phyloP scores from a whole-genome alignment of 2,329 filamentous ascomycete genomes.

The Dothiorella sarmentorum region DNA sequence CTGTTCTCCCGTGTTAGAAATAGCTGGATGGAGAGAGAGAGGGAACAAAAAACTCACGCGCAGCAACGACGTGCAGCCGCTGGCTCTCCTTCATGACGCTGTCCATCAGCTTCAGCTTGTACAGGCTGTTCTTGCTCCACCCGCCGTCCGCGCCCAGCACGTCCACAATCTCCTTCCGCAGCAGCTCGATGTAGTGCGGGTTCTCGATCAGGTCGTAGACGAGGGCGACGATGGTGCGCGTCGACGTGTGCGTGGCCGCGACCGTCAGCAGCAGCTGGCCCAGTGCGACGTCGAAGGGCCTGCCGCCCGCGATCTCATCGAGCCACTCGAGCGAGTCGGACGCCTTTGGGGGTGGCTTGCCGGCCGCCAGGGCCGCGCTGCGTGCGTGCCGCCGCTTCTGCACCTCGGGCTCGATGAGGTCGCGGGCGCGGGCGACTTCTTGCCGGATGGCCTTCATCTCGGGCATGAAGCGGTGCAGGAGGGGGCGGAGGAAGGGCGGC shows the following conservation, averaged over 20 bases:
- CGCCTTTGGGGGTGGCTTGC: slow-evolving; percentile 23
- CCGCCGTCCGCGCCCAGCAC: slow-evolving; percentile 26
- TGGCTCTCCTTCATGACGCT: slow-evolving; percentile 35
- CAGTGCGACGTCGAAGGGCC: slow-evolving; percentile 16
- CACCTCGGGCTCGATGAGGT: slow-evolving; percentile 36
- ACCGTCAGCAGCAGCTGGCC: slow-evolving; percentile 20
- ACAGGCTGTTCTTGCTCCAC: slow-evolving; percentile 30
- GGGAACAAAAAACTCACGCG: neutral
- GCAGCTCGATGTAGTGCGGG: slow-evolving; percentile 26
- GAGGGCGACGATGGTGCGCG: slow-evolving; percentile 25
- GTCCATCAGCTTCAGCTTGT: slow-evolving; percentile 32
- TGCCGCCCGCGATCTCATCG: slow-evolving; percentile 23
- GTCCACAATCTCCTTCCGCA: slow-evolving; percentile 27
- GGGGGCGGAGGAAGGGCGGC: slow-evolving; percentile 34
- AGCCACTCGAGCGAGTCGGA: slow-evolving; percentile 27
- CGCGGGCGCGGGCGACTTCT: slow-evolving; percentile 30
- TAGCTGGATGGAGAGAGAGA: too few species aligned
- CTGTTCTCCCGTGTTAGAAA: too few species aligned
- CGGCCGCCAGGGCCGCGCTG: slow-evolving; percentile 20
- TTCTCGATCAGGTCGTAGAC: slow-evolving; percentile 25
- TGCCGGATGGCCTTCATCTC: slow-evolving; percentile 30
- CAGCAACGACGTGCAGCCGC: slow-evolving; percentile 18
- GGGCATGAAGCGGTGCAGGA: slow-evolving; percentile 36
- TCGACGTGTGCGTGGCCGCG: slow-evolving; percentile 25
- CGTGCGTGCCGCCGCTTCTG: slow-evolving; percentile 23